Evolutionary conservation across 495 filamentous ascomycete species (phyloP).

Genomic region (Xylaria palmicola): DNA sequence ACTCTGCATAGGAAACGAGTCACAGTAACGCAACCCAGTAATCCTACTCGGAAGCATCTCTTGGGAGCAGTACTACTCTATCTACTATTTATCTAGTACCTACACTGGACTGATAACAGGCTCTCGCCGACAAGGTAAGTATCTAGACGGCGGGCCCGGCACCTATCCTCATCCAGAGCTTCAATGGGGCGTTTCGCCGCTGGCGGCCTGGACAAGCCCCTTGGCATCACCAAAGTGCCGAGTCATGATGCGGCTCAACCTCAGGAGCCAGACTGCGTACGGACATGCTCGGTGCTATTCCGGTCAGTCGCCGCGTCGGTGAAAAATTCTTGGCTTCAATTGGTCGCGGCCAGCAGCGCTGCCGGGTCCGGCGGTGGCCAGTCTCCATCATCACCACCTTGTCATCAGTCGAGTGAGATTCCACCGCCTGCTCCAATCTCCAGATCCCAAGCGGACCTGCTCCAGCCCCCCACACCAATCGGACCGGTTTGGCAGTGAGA

Average conservation of each 20-base stretch:
- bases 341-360: conserved; percentile 2
- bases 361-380: not conserved
- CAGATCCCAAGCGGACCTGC: not conserved
- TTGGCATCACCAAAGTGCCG: too few species aligned
- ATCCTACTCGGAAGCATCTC: not conserved
- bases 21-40: not conserved
- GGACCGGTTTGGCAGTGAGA: conserved; percentile 12
- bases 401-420: not conserved
- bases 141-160: too few species aligned
- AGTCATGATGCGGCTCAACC: conserved; percentile 19
- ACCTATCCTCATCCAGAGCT: too few species aligned
- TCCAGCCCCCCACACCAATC: conserved; percentile 13
- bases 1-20: not conserved
- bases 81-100: too few species aligned
- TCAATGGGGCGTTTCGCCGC: too few species aligned
- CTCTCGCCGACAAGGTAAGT: not conserved
- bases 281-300: conserved; percentile 15
- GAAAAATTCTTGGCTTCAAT: conserved; percentile 3
- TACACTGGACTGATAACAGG: too few species aligned
- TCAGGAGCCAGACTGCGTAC: not conserved
- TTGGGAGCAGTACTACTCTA: not conserved
- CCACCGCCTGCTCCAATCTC: conserved; percentile 1
- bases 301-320: conserved; percentile 8
- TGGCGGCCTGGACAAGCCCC: too few species aligned
- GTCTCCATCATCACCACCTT: not conserved